Evolutionary conservation across 257 asterid genomes (phyloP).

Genomic region (Solanum boliviense): DNA sequence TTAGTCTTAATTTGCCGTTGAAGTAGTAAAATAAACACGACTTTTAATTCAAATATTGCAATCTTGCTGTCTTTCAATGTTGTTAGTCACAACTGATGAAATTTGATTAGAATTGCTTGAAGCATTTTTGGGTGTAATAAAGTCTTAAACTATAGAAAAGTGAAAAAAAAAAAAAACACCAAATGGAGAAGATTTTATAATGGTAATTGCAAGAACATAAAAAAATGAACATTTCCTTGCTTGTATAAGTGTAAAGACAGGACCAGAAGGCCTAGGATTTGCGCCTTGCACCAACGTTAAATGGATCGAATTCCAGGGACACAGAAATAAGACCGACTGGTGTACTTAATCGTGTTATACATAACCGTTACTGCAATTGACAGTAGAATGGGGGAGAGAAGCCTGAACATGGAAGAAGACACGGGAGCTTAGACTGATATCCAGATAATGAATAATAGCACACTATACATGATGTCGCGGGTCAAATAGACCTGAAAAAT

Average conservation of each 20-base stretch:
- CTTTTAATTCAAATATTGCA: too few species aligned
- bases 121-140: background rate
- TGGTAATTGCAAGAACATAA: background rate
- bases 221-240: background rate
- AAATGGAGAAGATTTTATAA: background rate
- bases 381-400: background rate
- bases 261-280: background rate
- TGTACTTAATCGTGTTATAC: background rate
- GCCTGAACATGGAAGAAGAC: background rate
- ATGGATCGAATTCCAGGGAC: background rate
- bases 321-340: background rate
- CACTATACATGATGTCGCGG: background rate
- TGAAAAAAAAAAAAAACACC: background rate
- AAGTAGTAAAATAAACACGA: background rate
- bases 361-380: background rate
- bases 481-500: background rate
- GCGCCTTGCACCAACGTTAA: background rate
- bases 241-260: background rate
- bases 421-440: background rate
- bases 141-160: background rate
- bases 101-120: too few species aligned
- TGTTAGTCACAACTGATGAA: too few species aligned
- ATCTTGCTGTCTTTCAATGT: too few species aligned
- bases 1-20: background rate
- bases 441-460: background rate